phyloP scores from a whole-genome alignment of 805 yeast species.

The Saccharomycopsis javanensis region DNA sequence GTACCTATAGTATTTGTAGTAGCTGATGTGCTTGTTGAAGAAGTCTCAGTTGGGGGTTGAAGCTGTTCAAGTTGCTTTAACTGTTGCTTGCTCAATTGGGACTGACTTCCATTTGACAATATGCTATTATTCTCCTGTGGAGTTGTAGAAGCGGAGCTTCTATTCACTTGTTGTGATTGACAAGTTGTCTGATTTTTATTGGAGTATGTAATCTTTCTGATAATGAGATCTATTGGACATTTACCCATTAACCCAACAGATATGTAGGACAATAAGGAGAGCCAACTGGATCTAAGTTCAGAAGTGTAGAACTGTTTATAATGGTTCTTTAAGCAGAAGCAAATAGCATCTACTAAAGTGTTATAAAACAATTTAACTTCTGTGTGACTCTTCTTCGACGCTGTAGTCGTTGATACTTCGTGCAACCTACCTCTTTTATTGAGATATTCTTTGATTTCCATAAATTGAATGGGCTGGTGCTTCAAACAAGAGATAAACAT shows the following conservation, averaged over 20 bases:
- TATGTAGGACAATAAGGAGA: neutral
- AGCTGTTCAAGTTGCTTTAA: neutral
- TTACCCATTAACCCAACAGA: neutral
- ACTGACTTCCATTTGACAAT: neutral
- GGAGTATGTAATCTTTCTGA: neutral
- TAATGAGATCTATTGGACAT: neutral
- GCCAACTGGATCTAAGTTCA: slow-evolving; percentile 1
- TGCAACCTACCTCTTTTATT: neutral
- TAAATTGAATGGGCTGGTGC: neutral
- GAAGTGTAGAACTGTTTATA: neutral
- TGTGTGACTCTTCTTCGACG: neutral
- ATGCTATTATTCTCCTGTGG: neutral
- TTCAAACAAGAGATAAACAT: neutral
- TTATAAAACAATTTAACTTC: neutral
- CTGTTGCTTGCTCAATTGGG: neutral
- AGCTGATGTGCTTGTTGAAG: neutral
- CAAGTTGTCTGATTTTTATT: neutral
- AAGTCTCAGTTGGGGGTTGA: neutral
- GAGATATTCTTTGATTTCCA: neutral
- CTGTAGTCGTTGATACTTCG: neutral
- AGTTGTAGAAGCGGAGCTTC: neutral
- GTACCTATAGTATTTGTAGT: neutral
- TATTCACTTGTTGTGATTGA: neutral
- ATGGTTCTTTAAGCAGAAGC: neutral
- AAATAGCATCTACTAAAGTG: neutral